Evolutionary conservation across 2,329 filamentous ascomycete species (phyloP).

Genomic region (Phialocephala subalpina): DNA sequence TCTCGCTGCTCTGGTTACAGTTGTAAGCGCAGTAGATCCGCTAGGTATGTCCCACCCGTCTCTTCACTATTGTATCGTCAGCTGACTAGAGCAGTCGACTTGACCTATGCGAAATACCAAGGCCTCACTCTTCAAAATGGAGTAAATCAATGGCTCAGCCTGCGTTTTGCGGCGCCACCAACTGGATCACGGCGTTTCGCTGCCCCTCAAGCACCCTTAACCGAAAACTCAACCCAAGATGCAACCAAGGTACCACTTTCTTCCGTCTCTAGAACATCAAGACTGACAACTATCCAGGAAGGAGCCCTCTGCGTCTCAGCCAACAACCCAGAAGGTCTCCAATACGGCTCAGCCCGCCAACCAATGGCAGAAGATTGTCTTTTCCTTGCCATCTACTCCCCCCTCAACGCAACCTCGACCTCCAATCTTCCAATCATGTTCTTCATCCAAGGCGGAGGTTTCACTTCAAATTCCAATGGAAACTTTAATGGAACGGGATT

Average conservation of each 20-base stretch:
- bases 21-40: neutral
- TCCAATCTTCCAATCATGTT: constrained; percentile 63
- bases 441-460: constrained; percentile 66
- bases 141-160: constrained; percentile 15
- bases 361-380: constrained; percentile 69
- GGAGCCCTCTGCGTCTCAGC: constrained; percentile 15
- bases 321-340: constrained; percentile 11
- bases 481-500: constrained; percentile 69
- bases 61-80: neutral
- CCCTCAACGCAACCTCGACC: constrained; percentile 55
- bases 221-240: constrained; percentile 10
- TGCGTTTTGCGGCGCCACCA: constrained; percentile 17
- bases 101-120: constrained; percentile 14
- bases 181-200: constrained; percentile 11
- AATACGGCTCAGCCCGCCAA: constrained; percentile 10
- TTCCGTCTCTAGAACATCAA: neutral
- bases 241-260: constrained; percentile 11
- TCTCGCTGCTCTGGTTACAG: neutral
- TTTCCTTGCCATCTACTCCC: constrained; percentile 68
- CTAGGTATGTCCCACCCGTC: neutral
- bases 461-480: constrained; percentile 55
- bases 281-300: neutral
- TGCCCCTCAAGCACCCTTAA: constrained; percentile 11
- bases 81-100: neutral
- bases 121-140: constrained; percentile 17